Evolutionary conservation across 345 rosid genomes (phyloP).

Genomic region (Syzygium jambos): DNA sequence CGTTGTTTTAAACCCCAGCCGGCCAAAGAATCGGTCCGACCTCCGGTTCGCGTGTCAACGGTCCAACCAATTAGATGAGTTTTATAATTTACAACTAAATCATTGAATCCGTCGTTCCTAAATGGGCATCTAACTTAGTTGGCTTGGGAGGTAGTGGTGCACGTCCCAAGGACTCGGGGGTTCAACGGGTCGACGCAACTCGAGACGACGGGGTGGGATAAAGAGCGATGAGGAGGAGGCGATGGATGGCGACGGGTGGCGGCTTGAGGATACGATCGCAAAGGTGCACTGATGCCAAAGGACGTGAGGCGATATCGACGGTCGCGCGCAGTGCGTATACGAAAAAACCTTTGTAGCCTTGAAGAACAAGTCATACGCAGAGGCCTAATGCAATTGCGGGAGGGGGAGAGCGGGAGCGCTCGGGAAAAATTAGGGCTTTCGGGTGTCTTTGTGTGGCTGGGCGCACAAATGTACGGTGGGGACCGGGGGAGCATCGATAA

Average conservation of each 20-base stretch:
- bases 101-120: background rate
- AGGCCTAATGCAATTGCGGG: background rate
- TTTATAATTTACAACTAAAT: background rate
- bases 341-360: background rate
- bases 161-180: accelerated
- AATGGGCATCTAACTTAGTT: background rate
- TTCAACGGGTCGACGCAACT: accelerated
- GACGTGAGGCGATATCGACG: accelerated
- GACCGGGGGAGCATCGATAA: background rate
- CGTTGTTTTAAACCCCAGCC: too few relatives aligned
- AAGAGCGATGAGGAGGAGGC: background rate
- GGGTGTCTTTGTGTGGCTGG: background rate
- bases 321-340: background rate
- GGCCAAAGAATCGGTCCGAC: too few relatives aligned
- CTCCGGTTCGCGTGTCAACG: background rate
- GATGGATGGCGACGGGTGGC: background rate
- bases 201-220: background rate
- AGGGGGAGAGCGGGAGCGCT: background rate
- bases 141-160: background rate
- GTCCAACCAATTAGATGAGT: background rate
- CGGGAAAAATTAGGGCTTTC: background rate
- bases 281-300: background rate
- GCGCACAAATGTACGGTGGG: too few relatives aligned
- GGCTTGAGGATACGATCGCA: background rate
- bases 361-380: background rate